Evolutionary conservation across 225 moss, liverwort and hornwort genomes (phyloP).

Genomic region (Polytrichum commune): DNA sequence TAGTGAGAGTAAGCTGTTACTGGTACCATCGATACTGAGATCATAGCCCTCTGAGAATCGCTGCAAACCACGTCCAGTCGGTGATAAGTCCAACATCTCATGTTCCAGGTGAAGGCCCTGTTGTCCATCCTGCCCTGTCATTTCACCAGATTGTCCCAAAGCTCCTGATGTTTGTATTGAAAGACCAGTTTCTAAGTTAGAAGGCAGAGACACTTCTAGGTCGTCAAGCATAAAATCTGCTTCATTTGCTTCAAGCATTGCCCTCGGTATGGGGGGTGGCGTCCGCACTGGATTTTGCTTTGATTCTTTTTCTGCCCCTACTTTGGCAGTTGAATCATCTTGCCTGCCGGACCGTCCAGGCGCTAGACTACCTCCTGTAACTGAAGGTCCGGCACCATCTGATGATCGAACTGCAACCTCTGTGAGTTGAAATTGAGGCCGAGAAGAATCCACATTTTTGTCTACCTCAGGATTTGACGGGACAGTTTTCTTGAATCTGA

Average conservation of each 20-base stretch:
- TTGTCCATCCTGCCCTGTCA: slow-evolving; percentile 31
- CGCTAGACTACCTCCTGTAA: slow-evolving; percentile 12
- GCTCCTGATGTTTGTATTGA: slow-evolving; percentile 50
- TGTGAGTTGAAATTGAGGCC: slow-evolving; percentile 8
- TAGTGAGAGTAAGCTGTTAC: slow-evolving; percentile 46
- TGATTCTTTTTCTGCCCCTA: slow-evolving; percentile 12
- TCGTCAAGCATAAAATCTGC: slow-evolving; percentile 96
- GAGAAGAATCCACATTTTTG: slow-evolving; percentile 18
- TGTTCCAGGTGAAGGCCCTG: slow-evolving; percentile 47
- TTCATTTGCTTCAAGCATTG: slow-evolving; percentile 93
- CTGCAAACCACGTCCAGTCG: slow-evolving; percentile 41
- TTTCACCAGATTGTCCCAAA: slow-evolving; percentile 24
- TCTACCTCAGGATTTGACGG: slow-evolving; percentile 19
- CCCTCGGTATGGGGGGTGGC: slow-evolving; percentile 55
- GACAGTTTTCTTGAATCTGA: slow-evolving; percentile 71
- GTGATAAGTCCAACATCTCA: slow-evolving; percentile 48
- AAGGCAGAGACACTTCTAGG: slow-evolving; percentile 76
- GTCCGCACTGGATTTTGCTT: slow-evolving; percentile 11
- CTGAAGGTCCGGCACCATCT: slow-evolving; percentile 19
- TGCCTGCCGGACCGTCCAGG: slow-evolving; percentile 4
- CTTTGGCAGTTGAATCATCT: slow-evolving; percentile 10
- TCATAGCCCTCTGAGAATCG: slow-evolving; percentile 62
- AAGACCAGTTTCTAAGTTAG: slow-evolving; percentile 61
- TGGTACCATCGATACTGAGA: slow-evolving; percentile 42
- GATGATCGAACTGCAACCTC: slow-evolving; percentile 15